Percentiles rank a stretch among this genome's conserved stretches.
These are phyloP conservation scores for Yamadazyma atmosphaerica DNA, from an alignment of 1,139 yeast genomes.

Conservation along the genomic window DNA sequence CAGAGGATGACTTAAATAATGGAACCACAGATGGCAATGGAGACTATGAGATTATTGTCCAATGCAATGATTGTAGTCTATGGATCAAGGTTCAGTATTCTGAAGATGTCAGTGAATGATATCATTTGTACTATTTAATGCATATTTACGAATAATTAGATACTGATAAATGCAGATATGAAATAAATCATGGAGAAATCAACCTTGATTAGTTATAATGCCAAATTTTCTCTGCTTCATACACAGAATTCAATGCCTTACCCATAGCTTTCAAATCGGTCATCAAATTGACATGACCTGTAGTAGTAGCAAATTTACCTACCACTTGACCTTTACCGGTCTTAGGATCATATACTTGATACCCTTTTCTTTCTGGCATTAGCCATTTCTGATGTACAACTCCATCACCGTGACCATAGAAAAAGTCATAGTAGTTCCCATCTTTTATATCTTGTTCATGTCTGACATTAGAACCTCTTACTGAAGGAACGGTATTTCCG, in stretches of 20 bases:
- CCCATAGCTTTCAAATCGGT: constrained; percentile 75
- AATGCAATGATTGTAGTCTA: constrained; percentile 77
- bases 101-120: constrained; percentile 24
- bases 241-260: constrained; percentile 61
- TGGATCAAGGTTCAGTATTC: constrained; percentile 78
- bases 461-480: constrained; percentile 70
- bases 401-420: constrained; percentile 92
- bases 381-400: constrained; percentile 82
- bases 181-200: too few species aligned
- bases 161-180: background rate
- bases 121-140: too few species aligned
- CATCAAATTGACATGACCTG: constrained; percentile 80
- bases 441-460: constrained; percentile 61
- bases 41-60: constrained; percentile 68
- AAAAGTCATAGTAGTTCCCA: constrained; percentile 75
- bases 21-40: constrained; percentile 54
- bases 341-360: constrained; percentile 36
- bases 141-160: constrained; percentile 4
- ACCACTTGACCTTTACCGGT: constrained; percentile 51
- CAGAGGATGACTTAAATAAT: constrained; percentile 58
- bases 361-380: constrained; percentile 75
- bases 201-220: background rate
- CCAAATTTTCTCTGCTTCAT: constrained; percentile 53
- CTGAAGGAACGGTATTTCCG: constrained; percentile 82
- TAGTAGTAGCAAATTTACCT: constrained; percentile 62